Evolutionary conservation across 345 rosid species (phyloP).

Genomic region (Lumnitzera racemosa): DNA sequence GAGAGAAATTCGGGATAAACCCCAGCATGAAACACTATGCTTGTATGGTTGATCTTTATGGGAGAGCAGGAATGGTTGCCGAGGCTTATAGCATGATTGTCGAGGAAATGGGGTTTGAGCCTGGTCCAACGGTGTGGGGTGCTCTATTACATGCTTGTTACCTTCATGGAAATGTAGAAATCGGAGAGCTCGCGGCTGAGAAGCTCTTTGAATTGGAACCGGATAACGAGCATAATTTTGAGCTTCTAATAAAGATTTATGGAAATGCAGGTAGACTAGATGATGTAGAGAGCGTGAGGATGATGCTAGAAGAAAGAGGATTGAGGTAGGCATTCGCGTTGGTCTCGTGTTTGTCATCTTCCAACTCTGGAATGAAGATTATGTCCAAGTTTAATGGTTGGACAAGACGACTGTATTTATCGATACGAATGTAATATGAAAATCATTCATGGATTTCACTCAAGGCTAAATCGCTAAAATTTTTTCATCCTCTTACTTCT

Average conservation of each 20-base stretch:
- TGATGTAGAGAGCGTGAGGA: slow-evolving; percentile 53
- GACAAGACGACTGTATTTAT: too few relatives aligned
- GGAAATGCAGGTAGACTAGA: slow-evolving; percentile 32
- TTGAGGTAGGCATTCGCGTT: slow-evolving; percentile 9
- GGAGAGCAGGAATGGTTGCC: slow-evolving; percentile 53
- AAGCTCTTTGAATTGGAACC: slow-evolving; percentile 75
- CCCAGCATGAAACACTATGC: slow-evolving; percentile 73
- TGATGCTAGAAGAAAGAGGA: slow-evolving; percentile 67
- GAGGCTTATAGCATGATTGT: slow-evolving; percentile 54
- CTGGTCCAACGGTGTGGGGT: slow-evolving; percentile 87
- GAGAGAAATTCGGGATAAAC: slow-evolving; percentile 29
- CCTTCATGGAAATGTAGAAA: slow-evolving; percentile 48
- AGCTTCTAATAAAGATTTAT: slow-evolving; percentile 63
- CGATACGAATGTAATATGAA: too few relatives aligned
- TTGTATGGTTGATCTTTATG: slow-evolving; percentile 77
- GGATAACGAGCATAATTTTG: slow-evolving; percentile 72
- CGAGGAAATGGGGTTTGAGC: slow-evolving; percentile 53
- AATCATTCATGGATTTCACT: too few relatives aligned
- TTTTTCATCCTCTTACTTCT: too few relatives aligned
- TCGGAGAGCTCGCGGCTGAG: slow-evolving; percentile 63
- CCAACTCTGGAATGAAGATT: too few relatives aligned
- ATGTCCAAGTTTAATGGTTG: too few relatives aligned
- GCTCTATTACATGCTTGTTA: slow-evolving; percentile 70
- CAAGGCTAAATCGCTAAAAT: too few relatives aligned
- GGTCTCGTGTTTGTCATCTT: too few relatives aligned